Evolutionary conservation across 108 stramenopile species (phyloP), one percentile per base, ranked within the genome.

Genomic region (Skeletonema menzelii): DNA sequence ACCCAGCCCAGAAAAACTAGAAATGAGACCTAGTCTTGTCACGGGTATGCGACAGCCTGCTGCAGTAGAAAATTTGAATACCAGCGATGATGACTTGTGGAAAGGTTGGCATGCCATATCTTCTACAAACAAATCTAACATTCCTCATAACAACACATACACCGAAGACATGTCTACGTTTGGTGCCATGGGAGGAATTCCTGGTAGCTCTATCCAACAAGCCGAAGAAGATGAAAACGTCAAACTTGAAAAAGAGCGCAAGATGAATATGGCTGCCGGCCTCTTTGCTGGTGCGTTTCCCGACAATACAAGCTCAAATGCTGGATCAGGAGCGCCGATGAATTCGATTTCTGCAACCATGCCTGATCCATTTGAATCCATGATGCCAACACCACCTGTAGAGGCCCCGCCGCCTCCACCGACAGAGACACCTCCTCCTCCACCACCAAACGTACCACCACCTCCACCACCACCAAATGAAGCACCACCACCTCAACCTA

Each of bases 261-360:
- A 80, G 65, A 63, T 73, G 72, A 26, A 80, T 1, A 58, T 80
- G 55, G 79, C 79, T 15, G 61, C 66, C 22, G 79, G 72, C 13
- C 42, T 80, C 38, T 80, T 80, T 38, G 79, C 79, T 2, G 79
- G 79, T 19, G 67, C 73, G 28, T 42, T 73, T 57, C 63, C 79
- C 2, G 31, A 35, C 59, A 60, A 34, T 60, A 24, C 37, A 31
- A 60, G 11, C 57, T 58, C 57, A 32, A 35, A 7, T 53, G 22
- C 49, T 6, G 49, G 49, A 10, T 20, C 7, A 53, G 49, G 22
- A 10, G 22, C 19, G 5, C 22, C 3, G 11, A 53, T 53, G 49
- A 53, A 53, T 53, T 20, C 22, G 10, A 42, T n/a, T 15, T 22
- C 49, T 22, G 22, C 49, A 22, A 22, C 8, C 22, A 22, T 7